Base-by-base conservation (phyloP, 2,329 filamentous ascomycete genomes). In the Claviceps citrina region DNA sequence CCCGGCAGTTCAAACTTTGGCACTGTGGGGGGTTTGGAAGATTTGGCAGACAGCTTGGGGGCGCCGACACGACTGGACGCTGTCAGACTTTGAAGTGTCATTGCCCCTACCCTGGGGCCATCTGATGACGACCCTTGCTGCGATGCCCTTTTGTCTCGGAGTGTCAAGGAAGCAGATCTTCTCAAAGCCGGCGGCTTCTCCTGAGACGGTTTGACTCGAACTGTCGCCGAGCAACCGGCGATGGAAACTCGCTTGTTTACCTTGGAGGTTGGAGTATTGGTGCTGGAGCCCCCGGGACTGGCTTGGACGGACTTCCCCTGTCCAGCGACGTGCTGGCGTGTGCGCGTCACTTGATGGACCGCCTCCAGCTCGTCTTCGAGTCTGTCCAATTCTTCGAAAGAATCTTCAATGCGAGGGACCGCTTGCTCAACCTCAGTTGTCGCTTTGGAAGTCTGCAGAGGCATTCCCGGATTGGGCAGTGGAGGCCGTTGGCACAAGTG, bases 1-100 rank as follows among this genome's bases (percentile, higher is more conserved):
- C 76, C 75, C 0, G 75, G 73, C 10, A 81, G 65, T 54, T 78
- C 73, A 51, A 78, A 80, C 0, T 64, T 67, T 2, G 76, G 56
- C 7, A 67, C 55, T 1, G 73, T 79, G 3, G 62, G 62, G 13
- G 65, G 60, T 50, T 73, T 79, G 28, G 59, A 62, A 7, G 73
- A 73, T 51, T 67, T 78, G 18, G 57, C 53, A 5, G 61, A 52
- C 16, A 63, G 56, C 47, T 67, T 74, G 3, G 65, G 63, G 40
- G 37, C 36, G 46, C 16, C 15, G 45, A 32, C 18, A 28, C 49
- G 50, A 22, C 39, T 36, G 18, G 32, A 43, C 10, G 36, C 32
- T 7, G 51, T 39, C 34, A 53, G 51, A 25, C 43, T 40, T 16
- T 51, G 50, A 26, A 47, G 42, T 25, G 45, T n/a, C 5, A 43